Evolutionary conservation across 2,329 filamentous ascomycete genomes (phyloP).

Genomic region (Claviceps lovelessii): DNA sequence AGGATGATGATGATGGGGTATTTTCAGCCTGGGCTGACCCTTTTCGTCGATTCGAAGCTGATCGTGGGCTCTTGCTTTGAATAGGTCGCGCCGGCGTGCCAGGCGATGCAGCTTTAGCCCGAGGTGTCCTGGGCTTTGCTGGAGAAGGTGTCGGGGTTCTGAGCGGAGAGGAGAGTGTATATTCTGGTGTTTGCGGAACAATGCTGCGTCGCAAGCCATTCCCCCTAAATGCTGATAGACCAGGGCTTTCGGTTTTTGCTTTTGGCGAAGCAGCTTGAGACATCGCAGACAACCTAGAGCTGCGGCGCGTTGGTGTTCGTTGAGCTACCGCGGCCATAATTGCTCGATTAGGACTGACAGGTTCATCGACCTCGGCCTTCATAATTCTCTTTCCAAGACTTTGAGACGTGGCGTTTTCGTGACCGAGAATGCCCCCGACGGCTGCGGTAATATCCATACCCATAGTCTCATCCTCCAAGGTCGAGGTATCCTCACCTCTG

Average conservation of each 20-base stretch:
- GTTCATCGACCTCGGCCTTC: slow-evolving; percentile 41
- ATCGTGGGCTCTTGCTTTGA: slow-evolving; percentile 7
- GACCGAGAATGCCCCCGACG: slow-evolving; percentile 45
- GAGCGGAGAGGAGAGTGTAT: slow-evolving; percentile 4
- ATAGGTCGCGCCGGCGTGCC: background rate
- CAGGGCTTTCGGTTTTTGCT: slow-evolving; percentile 35
- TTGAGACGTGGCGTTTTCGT: slow-evolving; percentile 15
- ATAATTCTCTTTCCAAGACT: slow-evolving; percentile 39
- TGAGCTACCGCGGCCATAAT: slow-evolving; percentile 15
- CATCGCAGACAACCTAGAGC: slow-evolving; percentile 5
- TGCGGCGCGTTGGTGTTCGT: slow-evolving; percentile 9
- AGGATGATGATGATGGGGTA: slow-evolving; percentile 6
- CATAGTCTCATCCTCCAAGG: slow-evolving; percentile 25
- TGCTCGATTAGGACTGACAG: slow-evolving; percentile 29
- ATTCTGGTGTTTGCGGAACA: slow-evolving; percentile 17
- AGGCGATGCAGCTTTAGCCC: background rate
- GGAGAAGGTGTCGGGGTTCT: slow-evolving; percentile 12
- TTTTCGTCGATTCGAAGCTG: slow-evolving; percentile 7
- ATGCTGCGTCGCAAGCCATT: slow-evolving; percentile 35
- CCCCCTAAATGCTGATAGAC: slow-evolving; percentile 36
- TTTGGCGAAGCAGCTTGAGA: slow-evolving; percentile 18
- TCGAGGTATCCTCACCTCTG: slow-evolving; percentile 19
- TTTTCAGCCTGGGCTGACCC: slow-evolving; percentile 7
- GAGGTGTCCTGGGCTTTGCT: slow-evolving; percentile 12
- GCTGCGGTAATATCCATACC: slow-evolving; percentile 56